Evolutionary conservation across 306 rosid species (phyloP).

Genomic region (Prunus mume): DNA sequence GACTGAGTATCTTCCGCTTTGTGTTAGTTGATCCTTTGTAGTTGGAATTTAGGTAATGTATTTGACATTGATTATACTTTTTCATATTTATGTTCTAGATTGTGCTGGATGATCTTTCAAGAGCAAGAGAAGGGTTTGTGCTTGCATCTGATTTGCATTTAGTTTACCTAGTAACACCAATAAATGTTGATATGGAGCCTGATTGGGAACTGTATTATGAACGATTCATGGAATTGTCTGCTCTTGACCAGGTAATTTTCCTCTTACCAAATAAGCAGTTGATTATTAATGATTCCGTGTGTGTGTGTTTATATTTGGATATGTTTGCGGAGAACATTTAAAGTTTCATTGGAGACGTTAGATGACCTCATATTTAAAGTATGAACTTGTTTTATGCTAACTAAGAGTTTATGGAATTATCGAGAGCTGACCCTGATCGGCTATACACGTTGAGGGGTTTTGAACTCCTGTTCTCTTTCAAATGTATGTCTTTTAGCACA

Average conservation of each 20-base stretch:
- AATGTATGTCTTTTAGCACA: neutral
- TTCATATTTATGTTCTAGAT: slow-evolving; percentile 43
- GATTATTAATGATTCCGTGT: neutral
- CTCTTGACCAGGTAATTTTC: slow-evolving; percentile 79
- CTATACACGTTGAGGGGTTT: neutral
- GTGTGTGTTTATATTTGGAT: neutral
- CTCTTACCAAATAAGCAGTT: slow-evolving; percentile 2
- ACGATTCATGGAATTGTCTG: slow-evolving; percentile 67
- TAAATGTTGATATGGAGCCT: slow-evolving; percentile 89
- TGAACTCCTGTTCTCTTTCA: neutral
- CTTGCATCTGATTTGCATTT: slow-evolving; percentile 96
- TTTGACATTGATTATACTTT: slow-evolving; percentile 21
- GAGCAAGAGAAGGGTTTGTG: slow-evolving; percentile 99
- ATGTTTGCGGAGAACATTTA: neutral
- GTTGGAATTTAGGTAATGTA: slow-evolving; percentile 5
- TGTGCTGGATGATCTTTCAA: slow-evolving; percentile 92
- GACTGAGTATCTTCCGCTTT: neutral
- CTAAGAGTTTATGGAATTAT: neutral
- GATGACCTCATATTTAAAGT: neutral
- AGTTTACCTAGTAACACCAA: slow-evolving; percentile 90
- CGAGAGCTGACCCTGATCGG: neutral
- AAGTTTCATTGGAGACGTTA: neutral
- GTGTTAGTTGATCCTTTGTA: neutral
- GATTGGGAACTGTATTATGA: slow-evolving; percentile 93
- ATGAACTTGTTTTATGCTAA: neutral